These are phyloP conservation scores for Tolypocladium endophyticum DNA, from an alignment of 2,329 filamentous ascomycete species.

Conservation along the genomic window DNA sequence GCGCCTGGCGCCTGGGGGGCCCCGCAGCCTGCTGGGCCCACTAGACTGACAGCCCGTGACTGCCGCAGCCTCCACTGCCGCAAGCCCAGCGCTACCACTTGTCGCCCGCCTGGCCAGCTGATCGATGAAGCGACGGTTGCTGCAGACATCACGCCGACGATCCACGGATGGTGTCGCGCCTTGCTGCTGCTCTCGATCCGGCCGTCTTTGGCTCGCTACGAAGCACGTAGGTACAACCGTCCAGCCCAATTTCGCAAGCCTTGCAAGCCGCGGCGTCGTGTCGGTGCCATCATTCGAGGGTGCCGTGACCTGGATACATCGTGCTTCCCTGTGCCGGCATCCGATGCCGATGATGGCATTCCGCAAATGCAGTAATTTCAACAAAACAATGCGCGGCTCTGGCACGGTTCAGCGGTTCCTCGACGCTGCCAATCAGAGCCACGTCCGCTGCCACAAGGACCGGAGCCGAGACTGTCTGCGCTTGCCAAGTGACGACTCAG, in stretches of 20 bases:
- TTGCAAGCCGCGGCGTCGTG: background rate
- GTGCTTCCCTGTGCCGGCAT: background rate
- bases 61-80: background rate
- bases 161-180: background rate
- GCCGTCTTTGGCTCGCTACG: background rate
- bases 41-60: background rate
- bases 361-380: background rate
- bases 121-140: background rate
- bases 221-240: background rate
- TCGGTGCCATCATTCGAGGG: background rate
- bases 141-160: background rate
- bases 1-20: background rate
- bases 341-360: background rate
- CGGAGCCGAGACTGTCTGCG: background rate
- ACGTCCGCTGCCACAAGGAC: background rate
- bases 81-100: background rate
- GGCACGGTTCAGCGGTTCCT: background rate
- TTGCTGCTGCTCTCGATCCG: background rate
- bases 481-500: background rate
- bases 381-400: background rate
- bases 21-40: background rate
- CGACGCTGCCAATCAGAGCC: background rate
- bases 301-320: background rate
- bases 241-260: background rate
- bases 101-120: background rate